Conservation (phyloP, 768 basidiomycete species). For the Naganishia onofrii region DNA sequence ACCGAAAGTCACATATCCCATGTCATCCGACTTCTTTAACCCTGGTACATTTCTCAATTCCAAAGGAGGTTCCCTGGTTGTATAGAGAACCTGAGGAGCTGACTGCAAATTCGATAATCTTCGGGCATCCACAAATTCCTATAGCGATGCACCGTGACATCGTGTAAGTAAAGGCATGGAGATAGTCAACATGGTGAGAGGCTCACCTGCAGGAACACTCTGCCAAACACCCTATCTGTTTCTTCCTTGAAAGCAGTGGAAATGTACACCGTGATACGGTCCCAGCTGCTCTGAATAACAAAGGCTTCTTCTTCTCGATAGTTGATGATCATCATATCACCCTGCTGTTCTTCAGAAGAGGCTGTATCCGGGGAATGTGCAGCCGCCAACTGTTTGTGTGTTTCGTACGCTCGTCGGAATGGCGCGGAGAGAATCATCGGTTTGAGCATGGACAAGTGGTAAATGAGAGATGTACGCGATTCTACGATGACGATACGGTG, state of each 20-base stretch:
- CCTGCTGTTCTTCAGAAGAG: slow-evolving; percentile 53
- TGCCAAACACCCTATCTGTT: slow-evolving; percentile 93
- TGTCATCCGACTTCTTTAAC: slow-evolving; percentile 76
- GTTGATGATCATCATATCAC: slow-evolving; percentile 85
- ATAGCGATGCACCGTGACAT: background rate
- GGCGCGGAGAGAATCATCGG: slow-evolving; percentile 92
- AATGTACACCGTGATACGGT: slow-evolving; percentile 97
- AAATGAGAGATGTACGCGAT: slow-evolving; percentile 72
- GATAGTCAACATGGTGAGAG: background rate
- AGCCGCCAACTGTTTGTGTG: slow-evolving; percentile 75
- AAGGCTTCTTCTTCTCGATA: slow-evolving; percentile 97
- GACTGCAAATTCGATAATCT: slow-evolving; percentile 87
- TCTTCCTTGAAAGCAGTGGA: slow-evolving; percentile 96
- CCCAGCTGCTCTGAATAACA: slow-evolving; percentile 85
- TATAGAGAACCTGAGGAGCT: slow-evolving; percentile 94
- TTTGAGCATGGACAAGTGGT: slow-evolving; percentile 79
- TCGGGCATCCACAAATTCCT: slow-evolving; percentile 99
- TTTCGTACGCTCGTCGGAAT: slow-evolving; percentile 80
- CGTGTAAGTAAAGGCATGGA: background rate
- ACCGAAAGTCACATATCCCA: slow-evolving; percentile 92
- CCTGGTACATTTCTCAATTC: slow-evolving; percentile 86
- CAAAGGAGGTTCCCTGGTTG: slow-evolving; percentile 90
- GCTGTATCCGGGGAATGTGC: slow-evolving; percentile 35
- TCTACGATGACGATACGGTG: slow-evolving; percentile 56
- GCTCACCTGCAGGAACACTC: slow-evolving; percentile 90